Base-by-base conservation (phyloP, 1,284 basidiomycete species). In the Amylostereum chailletii region DNA sequence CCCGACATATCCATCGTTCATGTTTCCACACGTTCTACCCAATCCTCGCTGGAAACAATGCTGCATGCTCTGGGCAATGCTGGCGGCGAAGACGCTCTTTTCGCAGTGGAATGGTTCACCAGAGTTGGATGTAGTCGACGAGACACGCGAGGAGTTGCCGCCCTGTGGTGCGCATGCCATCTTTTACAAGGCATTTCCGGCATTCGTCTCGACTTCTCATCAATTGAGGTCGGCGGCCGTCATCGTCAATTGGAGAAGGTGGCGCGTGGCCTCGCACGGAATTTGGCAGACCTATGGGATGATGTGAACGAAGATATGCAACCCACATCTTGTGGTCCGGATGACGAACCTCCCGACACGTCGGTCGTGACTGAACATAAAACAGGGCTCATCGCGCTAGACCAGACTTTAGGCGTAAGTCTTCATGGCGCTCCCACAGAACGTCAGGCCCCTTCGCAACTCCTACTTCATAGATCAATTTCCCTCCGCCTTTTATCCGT, bases 71-170 rank as follows among this genome's bases (percentile, higher is more conserved):
- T 95, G 29, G 93, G 92, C 2, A 57, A 60, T 3, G 88, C 83
- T 9, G 80, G 79, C 5, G 83, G 83, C 2, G 86, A 90, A 50
- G 68, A 71, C 4, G 81, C 81, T 45, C 67, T 93, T 30, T 86
- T 78, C 59, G 70, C 89, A 1, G 77, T 91, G 3, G 92, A 95
- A 57, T 90, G 91, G 81, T 90, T 96, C 58, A 59, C 81, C 8
- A 71, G 71, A 41, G 73, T 86, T 10, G 89, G 82, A 27, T 64
- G 69, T 50, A 59, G 62, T 50, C 66, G 72, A 32, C 66, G 64
- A 31, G 71, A 71, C 6, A 65, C 60, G 6, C 69, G 72, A 36
- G 74, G 82, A 2, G 81, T 81, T 1, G 78, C 90, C 0, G 89
- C 89, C 1, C 68, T 93, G n/a, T 94, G 91, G 89, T 87, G 87